phyloP scores from a whole-genome alignment of 208 protist genomes.

The Trypanosoma cruzi region DNA sequence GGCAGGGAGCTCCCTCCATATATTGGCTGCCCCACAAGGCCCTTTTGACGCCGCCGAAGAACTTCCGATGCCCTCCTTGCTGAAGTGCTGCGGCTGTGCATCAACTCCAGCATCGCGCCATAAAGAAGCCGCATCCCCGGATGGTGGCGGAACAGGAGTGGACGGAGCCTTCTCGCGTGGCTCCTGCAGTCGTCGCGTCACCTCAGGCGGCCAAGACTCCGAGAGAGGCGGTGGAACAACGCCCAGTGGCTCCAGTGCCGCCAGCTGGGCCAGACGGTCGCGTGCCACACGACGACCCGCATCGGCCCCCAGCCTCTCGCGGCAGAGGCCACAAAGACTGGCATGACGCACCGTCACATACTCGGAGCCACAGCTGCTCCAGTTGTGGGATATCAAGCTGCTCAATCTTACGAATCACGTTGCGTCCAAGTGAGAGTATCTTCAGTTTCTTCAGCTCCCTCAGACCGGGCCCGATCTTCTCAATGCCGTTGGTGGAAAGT shows the following conservation, averaged over 20 bases:
- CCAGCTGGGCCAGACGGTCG: conserved; percentile 4
- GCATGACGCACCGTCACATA: conserved; percentile 21
- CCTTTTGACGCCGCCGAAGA: neutral
- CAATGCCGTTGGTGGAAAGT: conserved; percentile 95
- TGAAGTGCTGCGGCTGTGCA: neutral
- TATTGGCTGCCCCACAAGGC: neutral
- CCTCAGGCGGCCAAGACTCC: neutral
- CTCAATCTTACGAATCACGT: conserved; percentile 96
- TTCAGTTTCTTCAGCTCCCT: conserved; percentile 93
- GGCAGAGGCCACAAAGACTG: conserved; percentile 14
- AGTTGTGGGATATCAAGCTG: conserved; percentile 94
- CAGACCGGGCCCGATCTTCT: conserved; percentile 93
- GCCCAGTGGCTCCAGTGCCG: conserved; percentile 13
- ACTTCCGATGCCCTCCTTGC: neutral
- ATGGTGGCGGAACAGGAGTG: neutral
- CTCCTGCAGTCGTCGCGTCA: neutral
- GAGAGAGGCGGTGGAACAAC: conserved; percentile 6
- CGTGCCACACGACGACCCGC: conserved; percentile 9
- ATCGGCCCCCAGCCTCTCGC: conserved; percentile 9
- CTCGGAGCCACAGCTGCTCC: conserved; percentile 53
- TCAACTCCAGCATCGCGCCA: neutral
- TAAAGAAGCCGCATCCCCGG: neutral
- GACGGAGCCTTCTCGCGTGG: neutral
- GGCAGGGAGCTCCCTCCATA: conserved; percentile 13
- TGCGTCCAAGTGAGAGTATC: conserved; percentile 94